Conservation (phyloP, 2,329 filamentous ascomycete genomes). For the Cryphonectria nitschkei region DNA sequence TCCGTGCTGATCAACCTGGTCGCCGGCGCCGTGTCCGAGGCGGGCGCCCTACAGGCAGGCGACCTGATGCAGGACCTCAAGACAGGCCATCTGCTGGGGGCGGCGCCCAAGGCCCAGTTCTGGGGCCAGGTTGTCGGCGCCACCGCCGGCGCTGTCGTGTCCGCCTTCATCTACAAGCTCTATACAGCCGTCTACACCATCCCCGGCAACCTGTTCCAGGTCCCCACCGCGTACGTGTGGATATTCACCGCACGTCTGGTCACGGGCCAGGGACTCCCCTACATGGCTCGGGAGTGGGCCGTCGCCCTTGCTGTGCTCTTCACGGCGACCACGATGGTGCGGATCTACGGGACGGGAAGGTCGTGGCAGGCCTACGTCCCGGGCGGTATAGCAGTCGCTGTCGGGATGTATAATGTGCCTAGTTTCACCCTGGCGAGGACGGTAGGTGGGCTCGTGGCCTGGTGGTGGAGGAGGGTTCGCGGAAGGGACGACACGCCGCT, state of each 20-base stretch:
- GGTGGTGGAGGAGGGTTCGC: conserved; percentile 71
- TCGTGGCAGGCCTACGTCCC: conserved; percentile 79
- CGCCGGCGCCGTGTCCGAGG: conserved; percentile 72
- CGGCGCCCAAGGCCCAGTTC: conserved; percentile 92
- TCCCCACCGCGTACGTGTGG: conserved; percentile 92
- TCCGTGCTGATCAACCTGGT: conserved; percentile 95
- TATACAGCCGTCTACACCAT: conserved; percentile 88
- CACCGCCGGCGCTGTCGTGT: conserved; percentile 81
- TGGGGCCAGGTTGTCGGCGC: conserved; percentile 94
- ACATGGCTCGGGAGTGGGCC: conserved; percentile 82
- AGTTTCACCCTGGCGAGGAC: conserved; percentile 91
- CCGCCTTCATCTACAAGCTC: conserved; percentile 83
- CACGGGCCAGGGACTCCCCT: conserved; percentile 84
- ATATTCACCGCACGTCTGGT: conserved; percentile 94
- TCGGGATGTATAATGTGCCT: conserved; percentile 73
- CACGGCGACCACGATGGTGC: conserved; percentile 68
- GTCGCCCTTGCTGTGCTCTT: conserved; percentile 76
- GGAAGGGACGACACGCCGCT: conserved; percentile 70
- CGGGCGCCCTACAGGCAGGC: conserved; percentile 83
- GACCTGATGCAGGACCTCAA: conserved; percentile 98
- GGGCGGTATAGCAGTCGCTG: conserved; percentile 92
- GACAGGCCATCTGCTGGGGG: conserved; percentile 89
- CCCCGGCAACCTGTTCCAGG: conserved; percentile 87
- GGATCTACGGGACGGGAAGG: conserved; percentile 61
- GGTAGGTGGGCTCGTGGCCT: conserved; percentile 73